A percentile compares a stretch with the other conserved stretches of the same genome.
Conservation (phyloP, 2,329 filamentous ascomycete genomes). For the Penicillium sp. region DNA sequence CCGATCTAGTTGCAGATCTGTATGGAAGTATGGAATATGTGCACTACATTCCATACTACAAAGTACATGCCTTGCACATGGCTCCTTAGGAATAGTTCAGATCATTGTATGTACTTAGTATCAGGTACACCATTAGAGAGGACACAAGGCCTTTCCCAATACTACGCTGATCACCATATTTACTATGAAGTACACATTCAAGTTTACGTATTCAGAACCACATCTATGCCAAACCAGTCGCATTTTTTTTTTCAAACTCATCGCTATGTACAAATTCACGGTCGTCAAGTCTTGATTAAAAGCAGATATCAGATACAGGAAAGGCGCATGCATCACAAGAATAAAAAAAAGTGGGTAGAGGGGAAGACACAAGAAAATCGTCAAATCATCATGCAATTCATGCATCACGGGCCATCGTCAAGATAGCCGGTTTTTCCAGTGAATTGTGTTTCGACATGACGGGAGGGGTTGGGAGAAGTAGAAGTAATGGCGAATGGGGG, state of each 20-base stretch:
- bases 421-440: slow-evolving; percentile 14
- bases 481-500: neutral
- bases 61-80: too few species aligned
- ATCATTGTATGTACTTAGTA: too few species aligned
- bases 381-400: slow-evolving; percentile 25
- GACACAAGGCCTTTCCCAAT: too few species aligned
- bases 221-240: slow-evolving; percentile 19
- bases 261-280: slow-evolving; percentile 21
- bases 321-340: slow-evolving; percentile 20
- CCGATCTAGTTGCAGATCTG: too few species aligned
- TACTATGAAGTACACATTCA: too few species aligned
- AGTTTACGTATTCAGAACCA: neutral
- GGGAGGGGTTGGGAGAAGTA: slow-evolving; percentile 12
- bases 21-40: too few species aligned
- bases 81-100: too few species aligned
- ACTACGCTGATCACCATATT: too few species aligned
- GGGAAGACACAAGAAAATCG: slow-evolving; percentile 6
- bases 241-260: slow-evolving; percentile 17
- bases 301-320: slow-evolving; percentile 24
- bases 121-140: too few species aligned
- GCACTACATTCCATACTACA: too few species aligned
- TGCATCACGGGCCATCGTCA: slow-evolving; percentile 20
- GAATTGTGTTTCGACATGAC: slow-evolving; percentile 15
- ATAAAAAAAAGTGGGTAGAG: neutral
- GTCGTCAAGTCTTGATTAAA: slow-evolving; percentile 26